A percentile compares a stretch with the other conserved stretches of the same genome.
These are phyloP conservation scores for Salix purpurea DNA, from an alignment of 345 rosid species.

Conservation along the genomic window DNA sequence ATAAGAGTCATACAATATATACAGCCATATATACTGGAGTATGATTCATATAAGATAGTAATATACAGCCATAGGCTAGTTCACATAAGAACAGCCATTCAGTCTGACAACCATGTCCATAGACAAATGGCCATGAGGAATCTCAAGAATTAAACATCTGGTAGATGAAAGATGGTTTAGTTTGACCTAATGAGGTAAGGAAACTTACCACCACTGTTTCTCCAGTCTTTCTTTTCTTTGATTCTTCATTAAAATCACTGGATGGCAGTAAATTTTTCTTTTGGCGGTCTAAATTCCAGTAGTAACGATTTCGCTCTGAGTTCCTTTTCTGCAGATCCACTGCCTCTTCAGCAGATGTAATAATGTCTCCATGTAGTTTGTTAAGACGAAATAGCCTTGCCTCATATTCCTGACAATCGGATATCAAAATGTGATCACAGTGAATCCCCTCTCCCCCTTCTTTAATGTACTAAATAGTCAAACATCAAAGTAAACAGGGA, in stretches of 20 bases:
- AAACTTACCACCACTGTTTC: slow-evolving; percentile 67
- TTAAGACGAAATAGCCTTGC: slow-evolving; percentile 83
- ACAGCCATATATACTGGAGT: not conserved
- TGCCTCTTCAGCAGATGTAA: slow-evolving; percentile 79
- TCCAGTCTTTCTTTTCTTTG: slow-evolving; percentile 56
- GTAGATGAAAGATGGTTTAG: not conserved
- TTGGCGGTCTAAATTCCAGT: slow-evolving; percentile 54
- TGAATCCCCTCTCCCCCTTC: too few relatives aligned
- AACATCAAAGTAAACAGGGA: slow-evolving; percentile 8
- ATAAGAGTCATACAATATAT: not conserved
- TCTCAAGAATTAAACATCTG: not conserved
- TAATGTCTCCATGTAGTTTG: slow-evolving; percentile 59
- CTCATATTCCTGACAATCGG: slow-evolving; percentile 60
- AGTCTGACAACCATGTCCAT: not conserved
- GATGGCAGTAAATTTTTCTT: slow-evolving; percentile 40
- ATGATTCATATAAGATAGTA: not conserved
- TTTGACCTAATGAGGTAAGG: slow-evolving; percentile 14
- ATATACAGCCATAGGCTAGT: not conserved
- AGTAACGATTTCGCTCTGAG: slow-evolving; percentile 76
- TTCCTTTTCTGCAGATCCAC: slow-evolving; percentile 66
- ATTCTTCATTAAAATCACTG: slow-evolving; percentile 35
- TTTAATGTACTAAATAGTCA: slow-evolving; percentile 1
- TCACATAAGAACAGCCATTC: not conserved
- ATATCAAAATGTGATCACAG: not conserved
- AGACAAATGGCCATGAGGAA: not conserved